Evolutionary conservation across 495 filamentous ascomycete species (phyloP), one percentile per base, ranked within the genome.

Genomic region (Penicillium mononematosum): DNA sequence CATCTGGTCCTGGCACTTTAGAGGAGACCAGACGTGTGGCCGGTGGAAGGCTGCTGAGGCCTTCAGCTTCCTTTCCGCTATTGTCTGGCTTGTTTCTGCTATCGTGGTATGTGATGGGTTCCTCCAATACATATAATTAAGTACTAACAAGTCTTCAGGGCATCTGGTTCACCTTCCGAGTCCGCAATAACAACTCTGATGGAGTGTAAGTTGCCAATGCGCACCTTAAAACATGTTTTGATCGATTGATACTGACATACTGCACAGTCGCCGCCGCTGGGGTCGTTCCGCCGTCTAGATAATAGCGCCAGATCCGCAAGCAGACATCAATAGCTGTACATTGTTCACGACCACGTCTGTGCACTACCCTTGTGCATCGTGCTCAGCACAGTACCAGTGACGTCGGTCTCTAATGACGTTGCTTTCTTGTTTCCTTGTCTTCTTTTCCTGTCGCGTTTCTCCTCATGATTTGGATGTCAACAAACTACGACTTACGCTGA

Each of bases 1-100:
- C 50, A 77, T 79, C 60, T 83, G 72, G 69, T 56, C 63, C 55
- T 83, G 82, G 82, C 57, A 64, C 14, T 75, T 83, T 45, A 60
- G 64, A 10, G 58, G 72, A 17, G 55, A 70, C 48, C 53, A 63
- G 4, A 66, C 70, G 9, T 90, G 86, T 63, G 68, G 76, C 36
- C 75, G 82, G 53, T 88, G 82, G 84, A 89, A 86, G 70, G 82
- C 86, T 14, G 77, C 79, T 36, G 78, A 87, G 59, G 87, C 85
- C 1, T 88, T 89, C 69, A 73, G 75, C 57, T 89, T 88, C 68
- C 60, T 89, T 51, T 83, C 82, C n/a, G 85, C 84, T 34, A 78
- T 84, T 58, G 73, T 82, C 65, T 89, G 85, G 85, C 80, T 88
- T 29, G 81, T 76, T 12, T 85, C 81, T 47, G 78, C 75, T 20